A percentile compares a stretch with the other conserved stretches of the same genome.
These are phyloP conservation scores for Gentiana macrophylla DNA, from an alignment of 257 asterid genomes.

Conservation along the genomic window DNA sequence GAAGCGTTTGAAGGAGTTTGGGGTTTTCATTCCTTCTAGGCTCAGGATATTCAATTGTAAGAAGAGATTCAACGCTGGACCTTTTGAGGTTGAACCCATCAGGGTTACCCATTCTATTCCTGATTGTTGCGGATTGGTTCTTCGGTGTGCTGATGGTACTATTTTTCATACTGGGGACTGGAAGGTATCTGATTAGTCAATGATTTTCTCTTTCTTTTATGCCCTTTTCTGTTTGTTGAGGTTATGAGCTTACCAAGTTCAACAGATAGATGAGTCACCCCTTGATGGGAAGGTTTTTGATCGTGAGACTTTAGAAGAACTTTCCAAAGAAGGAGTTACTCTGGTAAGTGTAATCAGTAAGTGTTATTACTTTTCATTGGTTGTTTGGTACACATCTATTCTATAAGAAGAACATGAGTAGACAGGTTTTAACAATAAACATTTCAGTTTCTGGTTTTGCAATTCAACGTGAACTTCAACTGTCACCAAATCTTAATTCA, in stretches of 20 bases:
- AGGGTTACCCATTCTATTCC: constrained; percentile 97
- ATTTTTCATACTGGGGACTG: constrained; percentile 99
- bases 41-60: constrained; percentile 73
- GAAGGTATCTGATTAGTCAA: constrained; percentile 55
- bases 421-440: no score
- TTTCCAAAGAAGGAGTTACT: constrained; percentile 97
- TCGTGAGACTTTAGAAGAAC: constrained; percentile 90
- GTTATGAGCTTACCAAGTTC: constrained; percentile 16
- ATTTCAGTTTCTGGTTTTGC: no score
- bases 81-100: constrained; percentile 91
- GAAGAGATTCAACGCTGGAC: constrained; percentile 86
- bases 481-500: no score
- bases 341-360: constrained; percentile 43
- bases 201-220: constrained; percentile 2
- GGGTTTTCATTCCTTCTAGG: constrained; percentile 87
- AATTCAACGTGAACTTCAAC: no score
- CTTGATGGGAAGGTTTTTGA: constrained; percentile 86
- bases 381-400: no score
- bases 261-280: constrained; percentile 95
- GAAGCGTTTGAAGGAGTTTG: constrained; percentile 91
- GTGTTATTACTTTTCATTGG: no score
- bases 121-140: constrained; percentile 96
- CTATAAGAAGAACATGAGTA: no score
- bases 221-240: constrained; percentile 6
- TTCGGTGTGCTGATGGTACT: constrained; percentile 96